Conservation (phyloP, 192 early-diverging fungal species). For the Dissophora globulifera region DNA sequence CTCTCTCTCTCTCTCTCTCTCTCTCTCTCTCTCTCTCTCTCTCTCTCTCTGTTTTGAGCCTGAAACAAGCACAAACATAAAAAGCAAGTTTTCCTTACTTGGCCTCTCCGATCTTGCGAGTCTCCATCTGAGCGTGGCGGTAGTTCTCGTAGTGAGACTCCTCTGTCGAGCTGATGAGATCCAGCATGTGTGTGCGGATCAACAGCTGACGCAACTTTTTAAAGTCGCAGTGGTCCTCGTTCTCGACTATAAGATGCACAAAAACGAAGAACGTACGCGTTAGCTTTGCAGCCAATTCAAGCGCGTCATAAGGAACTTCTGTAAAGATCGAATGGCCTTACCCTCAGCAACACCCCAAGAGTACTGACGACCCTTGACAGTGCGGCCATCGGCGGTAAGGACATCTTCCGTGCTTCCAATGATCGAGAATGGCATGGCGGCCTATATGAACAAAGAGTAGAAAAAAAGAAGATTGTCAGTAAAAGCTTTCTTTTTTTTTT, state of each 20-base stretch:
- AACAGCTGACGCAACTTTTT: constrained; percentile 96
- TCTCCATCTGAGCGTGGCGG: constrained; percentile 87
- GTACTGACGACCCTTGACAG: constrained; percentile 96
- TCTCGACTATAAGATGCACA: constrained; percentile 88
- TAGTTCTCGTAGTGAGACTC: constrained; percentile 96
- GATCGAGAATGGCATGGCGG: constrained; percentile 95
- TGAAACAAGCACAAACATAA: not conserved
- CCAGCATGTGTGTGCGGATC: constrained; percentile 97
- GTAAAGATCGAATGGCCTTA: no score
- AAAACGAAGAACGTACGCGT: no score
- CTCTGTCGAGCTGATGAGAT: constrained; percentile 93
- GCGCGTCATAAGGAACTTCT: no score
- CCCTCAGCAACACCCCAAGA: constrained; percentile 97
- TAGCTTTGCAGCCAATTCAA: no score
- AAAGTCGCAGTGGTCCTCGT: constrained; percentile 98
- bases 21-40: no score
- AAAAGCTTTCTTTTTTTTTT: no score
- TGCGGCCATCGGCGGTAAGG: constrained; percentile 80
- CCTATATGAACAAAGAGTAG: constrained; percentile 40
- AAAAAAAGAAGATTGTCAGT: no score
- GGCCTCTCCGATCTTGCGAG: constrained; percentile 88
- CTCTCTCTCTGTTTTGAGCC: no score
- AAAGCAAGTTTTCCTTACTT: constrained; percentile 59
- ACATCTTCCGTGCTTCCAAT: constrained; percentile 94
- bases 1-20: no score